Conservation (phyloP, 352 stramenopile species). For the Pythium phragmiticola region DNA sequence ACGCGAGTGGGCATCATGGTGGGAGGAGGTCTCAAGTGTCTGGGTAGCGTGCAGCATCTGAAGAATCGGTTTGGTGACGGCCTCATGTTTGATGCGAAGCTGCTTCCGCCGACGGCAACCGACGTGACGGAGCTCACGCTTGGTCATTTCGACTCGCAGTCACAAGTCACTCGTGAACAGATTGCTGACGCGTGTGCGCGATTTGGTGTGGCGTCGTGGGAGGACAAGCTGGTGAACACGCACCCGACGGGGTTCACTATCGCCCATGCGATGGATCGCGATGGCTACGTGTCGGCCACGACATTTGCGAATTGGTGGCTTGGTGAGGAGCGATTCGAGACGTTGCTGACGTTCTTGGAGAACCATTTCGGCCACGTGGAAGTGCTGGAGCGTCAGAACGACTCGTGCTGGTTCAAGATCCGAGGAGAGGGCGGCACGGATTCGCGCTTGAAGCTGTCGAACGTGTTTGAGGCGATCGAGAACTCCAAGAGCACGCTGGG, state of each 20-base stretch:
- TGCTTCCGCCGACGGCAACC: constrained; percentile 18
- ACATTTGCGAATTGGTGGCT: constrained; percentile 42
- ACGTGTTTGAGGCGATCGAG: constrained; percentile 48
- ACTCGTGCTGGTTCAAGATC: constrained; percentile 49
- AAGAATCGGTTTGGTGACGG: constrained; percentile 93
- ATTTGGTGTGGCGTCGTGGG: constrained; percentile 29
- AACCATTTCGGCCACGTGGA: constrained; percentile 32
- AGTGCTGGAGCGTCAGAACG: constrained; percentile 52
- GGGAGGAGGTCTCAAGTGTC: constrained; percentile 40
- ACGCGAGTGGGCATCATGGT: constrained; percentile 85
- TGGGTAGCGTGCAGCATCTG: constrained; percentile 86
- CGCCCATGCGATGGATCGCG: constrained; percentile 29
- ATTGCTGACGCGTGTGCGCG: constrained; percentile 25
- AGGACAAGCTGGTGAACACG: constrained; percentile 24
- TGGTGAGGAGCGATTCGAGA: constrained; percentile 31
- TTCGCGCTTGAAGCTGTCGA: constrained; percentile 26
- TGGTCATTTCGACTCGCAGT: constrained; percentile 23
- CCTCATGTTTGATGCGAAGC: constrained; percentile 79
- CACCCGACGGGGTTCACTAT: constrained; percentile 41
- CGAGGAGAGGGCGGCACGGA: constrained; percentile 1
- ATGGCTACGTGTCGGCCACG: constrained; percentile 29
- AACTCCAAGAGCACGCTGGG: constrained; percentile 27
- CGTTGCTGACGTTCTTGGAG: constrained; percentile 22
- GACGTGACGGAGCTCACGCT: constrained; percentile 33
- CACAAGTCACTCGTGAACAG: constrained; percentile 9